These are phyloP conservation scores for Pichia sp. DNA, from an alignment of 1,139 yeast species.

Conservation along the genomic window DNA sequence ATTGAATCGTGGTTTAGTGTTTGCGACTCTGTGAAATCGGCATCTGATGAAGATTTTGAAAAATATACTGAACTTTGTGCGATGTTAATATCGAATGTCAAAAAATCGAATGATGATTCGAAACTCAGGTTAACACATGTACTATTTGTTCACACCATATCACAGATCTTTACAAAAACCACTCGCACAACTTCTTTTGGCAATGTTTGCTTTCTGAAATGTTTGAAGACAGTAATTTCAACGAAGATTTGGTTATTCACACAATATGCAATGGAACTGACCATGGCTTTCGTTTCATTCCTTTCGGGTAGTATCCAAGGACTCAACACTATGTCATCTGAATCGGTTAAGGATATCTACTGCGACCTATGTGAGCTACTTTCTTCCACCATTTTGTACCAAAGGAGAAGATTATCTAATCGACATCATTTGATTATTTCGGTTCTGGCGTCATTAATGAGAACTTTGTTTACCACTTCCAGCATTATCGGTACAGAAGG, in stretches of 20 bases:
- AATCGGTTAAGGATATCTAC: constrained; percentile 26
- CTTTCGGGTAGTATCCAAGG: constrained; percentile 19
- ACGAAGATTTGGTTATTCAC: constrained; percentile 55
- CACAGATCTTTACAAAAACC: constrained; percentile 3
- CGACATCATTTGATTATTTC: constrained; percentile 65
- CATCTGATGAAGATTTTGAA: constrained; percentile 3
- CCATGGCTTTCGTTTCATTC: constrained; percentile 38
- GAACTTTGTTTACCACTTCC: constrained; percentile 35
- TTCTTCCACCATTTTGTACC: constrained; percentile 57
- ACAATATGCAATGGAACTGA: constrained; percentile 61
- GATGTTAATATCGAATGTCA: constrained; percentile 14
- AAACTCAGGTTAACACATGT: constrained; percentile 2
- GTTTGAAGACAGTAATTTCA: constrained; percentile 39
- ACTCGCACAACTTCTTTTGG: not conserved
- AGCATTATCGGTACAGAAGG: constrained; percentile 17
- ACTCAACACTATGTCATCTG: not conserved
- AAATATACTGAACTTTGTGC: constrained; percentile 15
- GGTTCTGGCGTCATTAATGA: constrained; percentile 46
- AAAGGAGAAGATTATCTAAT: constrained; percentile 63
- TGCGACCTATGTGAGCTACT: constrained; percentile 40
- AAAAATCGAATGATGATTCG: constrained; percentile 15
- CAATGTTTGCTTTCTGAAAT: constrained; percentile 6
- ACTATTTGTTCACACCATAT: constrained; percentile 9
- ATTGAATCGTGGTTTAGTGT: constrained; percentile 17
- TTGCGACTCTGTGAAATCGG: constrained; percentile 8